Conservation (phyloP, 345 rosid genomes). For the Draba incana region DNA sequence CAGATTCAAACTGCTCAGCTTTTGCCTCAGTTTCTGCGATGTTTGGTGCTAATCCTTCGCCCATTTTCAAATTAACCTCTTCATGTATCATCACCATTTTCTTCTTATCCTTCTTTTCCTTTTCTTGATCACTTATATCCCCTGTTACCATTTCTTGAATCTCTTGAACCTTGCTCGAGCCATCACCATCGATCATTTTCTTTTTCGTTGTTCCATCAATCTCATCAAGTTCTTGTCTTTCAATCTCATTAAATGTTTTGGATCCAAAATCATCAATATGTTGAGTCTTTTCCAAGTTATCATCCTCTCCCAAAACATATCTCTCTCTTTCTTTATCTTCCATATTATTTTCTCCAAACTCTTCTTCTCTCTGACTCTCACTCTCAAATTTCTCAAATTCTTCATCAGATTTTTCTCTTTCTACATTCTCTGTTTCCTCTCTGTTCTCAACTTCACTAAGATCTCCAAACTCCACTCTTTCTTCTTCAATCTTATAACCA, state of each 20-base stretch:
- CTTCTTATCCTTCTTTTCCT: constrained; percentile 17
- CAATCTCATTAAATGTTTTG: constrained; percentile 16
- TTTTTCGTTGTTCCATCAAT: neutral
- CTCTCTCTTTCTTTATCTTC: constrained; percentile 31
- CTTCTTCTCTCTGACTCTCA: neutral
- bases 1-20: constrained; percentile 9
- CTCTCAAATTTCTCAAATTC: neutral
- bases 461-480: constrained; percentile 20
- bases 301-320: constrained; percentile 21
- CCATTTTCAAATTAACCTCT: constrained; percentile 17
- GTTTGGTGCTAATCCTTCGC: constrained; percentile 19
- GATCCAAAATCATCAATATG: constrained; percentile 16
- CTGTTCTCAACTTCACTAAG: constrained; percentile 19
- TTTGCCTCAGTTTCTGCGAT: constrained; percentile 21
- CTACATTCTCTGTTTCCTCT: neutral
- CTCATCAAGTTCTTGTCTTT: constrained; percentile 27
- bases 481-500: constrained; percentile 61
- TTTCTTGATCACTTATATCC: too few relatives aligned
- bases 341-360: neutral
- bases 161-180: constrained; percentile 21
- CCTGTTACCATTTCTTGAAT: constrained; percentile 11
- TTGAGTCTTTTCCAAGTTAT: neutral
- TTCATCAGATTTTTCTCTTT: constrained; percentile 12
- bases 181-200: constrained; percentile 15
- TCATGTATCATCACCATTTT: neutral